Evolutionary conservation across 495 filamentous ascomycete genomes (phyloP).

Genomic region (Aspergillus saccharolyticus): DNA sequence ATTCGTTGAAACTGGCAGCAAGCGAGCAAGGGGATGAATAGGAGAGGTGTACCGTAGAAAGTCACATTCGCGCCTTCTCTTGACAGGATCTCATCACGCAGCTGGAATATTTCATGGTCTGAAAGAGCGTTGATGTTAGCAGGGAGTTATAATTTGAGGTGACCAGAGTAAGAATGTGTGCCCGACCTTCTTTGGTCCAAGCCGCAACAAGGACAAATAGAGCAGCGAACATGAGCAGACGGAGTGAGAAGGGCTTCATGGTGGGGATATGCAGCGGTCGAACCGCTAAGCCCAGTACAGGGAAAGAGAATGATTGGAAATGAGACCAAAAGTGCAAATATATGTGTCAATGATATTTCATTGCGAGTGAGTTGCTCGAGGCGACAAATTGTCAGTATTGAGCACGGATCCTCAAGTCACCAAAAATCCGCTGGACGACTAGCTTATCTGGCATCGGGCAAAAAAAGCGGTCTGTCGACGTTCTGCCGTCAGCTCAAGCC

Average conservation of each 20-base stretch:
- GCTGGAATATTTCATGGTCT: conserved; percentile 97
- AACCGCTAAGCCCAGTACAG: conserved; percentile 17
- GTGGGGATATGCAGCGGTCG: conserved; percentile 26
- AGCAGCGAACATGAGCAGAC: conserved; percentile 30
- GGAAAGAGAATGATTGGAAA: not conserved
- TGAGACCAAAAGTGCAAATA: not conserved
- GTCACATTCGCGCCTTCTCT: conserved; percentile 75
- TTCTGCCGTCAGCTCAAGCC: no score
- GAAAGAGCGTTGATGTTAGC: conserved; percentile 9
- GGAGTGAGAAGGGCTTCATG: conserved; percentile 36
- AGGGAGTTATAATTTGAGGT: not conserved
- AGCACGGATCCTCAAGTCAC: not conserved
- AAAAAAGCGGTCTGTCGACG: no score
- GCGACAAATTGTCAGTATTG: not conserved
- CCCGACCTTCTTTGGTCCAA: conserved; percentile 80
- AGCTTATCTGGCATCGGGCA: conserved; percentile 16
- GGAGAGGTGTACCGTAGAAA: conserved; percentile 67
- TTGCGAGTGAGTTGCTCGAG: not conserved
- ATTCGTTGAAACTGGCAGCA: not conserved
- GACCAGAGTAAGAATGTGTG: not conserved
- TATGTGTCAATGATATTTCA: not conserved
- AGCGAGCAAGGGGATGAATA: not conserved
- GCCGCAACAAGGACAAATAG: conserved; percentile 61
- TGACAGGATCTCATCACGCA: conserved; percentile 76
- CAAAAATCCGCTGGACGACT: not conserved